Evolutionary conservation across 306 rosid genomes (phyloP).

Genomic region (Rosa multiflora): DNA sequence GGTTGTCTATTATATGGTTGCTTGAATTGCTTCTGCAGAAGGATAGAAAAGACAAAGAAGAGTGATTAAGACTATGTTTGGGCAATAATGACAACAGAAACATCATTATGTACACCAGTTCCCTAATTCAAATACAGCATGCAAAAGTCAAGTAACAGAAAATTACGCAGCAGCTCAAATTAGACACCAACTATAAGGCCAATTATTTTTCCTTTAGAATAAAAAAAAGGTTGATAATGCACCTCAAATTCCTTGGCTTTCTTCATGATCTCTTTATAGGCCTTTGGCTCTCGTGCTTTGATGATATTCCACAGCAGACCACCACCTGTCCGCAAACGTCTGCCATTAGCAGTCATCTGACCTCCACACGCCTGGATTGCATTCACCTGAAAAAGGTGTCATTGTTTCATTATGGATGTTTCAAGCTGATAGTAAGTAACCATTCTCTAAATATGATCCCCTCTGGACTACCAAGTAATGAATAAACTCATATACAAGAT

Average conservation of each 20-base stretch:
- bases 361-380: constrained; percentile 87
- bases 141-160: not conserved
- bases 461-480: constrained; percentile 15
- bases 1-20: constrained; percentile 41
- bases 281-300: constrained; percentile 80
- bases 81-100: not conserved
- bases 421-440: not conserved
- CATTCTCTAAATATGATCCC: constrained; percentile 4
- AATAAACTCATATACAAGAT: constrained; percentile 17
- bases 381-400: constrained; percentile 57
- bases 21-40: constrained; percentile 75
- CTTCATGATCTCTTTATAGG: constrained; percentile 82
- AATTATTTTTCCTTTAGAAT: not conserved
- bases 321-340: constrained; percentile 73
- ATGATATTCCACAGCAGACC: constrained; percentile 84
- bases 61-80: not conserved
- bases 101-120: not conserved
- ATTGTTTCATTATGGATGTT: constrained; percentile 13
- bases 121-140: not conserved
- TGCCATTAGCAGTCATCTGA: constrained; percentile 77
- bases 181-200: not conserved
- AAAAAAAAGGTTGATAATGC: constrained; percentile 3
- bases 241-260: constrained; percentile 90
- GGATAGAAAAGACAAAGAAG: constrained; percentile 17
- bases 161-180: not conserved